phyloP scores from a whole-genome alignment of 352 stramenopile species.

The Aphanomyces stellatus region DNA sequence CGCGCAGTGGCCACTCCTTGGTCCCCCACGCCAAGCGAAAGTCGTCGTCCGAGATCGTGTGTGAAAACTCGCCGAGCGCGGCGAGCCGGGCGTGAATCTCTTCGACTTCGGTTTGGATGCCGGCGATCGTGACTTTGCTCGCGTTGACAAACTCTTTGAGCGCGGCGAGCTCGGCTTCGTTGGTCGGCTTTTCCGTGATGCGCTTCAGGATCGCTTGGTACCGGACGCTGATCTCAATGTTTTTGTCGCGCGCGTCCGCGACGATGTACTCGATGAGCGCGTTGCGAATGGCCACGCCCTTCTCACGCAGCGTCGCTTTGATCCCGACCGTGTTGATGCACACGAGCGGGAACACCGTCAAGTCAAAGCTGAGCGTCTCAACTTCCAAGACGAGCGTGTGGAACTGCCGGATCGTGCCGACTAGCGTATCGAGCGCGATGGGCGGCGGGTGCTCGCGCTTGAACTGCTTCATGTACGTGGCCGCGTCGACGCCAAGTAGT shows the following conservation, averaged over 20 bases:
- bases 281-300: conserved; percentile 63
- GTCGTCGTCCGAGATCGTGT: conserved; percentile 84
- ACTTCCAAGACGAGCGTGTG: conserved; percentile 55
- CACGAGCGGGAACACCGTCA: conserved; percentile 67
- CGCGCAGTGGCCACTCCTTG: conserved; percentile 80
- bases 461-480: conserved; percentile 63
- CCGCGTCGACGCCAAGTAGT: conserved; percentile 73
- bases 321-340: conserved; percentile 56
- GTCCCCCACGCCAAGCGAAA: conserved; percentile 83
- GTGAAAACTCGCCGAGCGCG: conserved; percentile 70
- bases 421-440: conserved; percentile 35
- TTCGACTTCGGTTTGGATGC: conserved; percentile 67
- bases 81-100: conserved; percentile 64
- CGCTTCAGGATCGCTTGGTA: conserved; percentile 84
- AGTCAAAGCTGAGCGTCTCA: conserved; percentile 61
- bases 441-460: conserved; percentile 25
- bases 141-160: conserved; percentile 84
- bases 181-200: conserved; percentile 88
- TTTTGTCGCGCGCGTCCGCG: conserved; percentile 62
- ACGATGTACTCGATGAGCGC: conserved; percentile 78
- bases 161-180: conserved; percentile 86
- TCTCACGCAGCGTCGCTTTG: conserved; percentile 58
- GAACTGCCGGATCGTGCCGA: conserved; percentile 63
- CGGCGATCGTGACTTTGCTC: conserved; percentile 61
- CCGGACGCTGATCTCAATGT: conserved; percentile 78